Evolutionary conservation across 208 protist genomes (phyloP).

Genomic region (Lotmaria passim): DNA sequence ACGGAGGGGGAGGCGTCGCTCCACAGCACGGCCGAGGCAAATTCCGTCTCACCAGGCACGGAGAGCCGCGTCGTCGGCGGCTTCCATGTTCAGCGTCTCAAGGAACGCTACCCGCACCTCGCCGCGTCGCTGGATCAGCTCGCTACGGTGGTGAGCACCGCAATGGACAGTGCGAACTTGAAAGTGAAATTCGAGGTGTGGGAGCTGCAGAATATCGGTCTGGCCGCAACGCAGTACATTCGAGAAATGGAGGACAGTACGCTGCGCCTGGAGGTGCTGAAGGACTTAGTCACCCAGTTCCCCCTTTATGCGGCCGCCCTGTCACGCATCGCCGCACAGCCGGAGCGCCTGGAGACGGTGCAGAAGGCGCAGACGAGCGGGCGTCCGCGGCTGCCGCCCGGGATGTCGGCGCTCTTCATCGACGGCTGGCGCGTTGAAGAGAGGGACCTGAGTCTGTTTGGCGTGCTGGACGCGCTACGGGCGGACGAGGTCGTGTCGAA

Average conservation of each 20-base stretch:
- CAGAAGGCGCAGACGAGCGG: conserved; percentile 23
- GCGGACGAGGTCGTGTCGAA: conserved; percentile 39
- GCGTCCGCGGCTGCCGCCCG: conserved; percentile 19
- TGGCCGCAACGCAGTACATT: conserved; percentile 61
- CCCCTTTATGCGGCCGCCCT: conserved; percentile 75
- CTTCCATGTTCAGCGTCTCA: conserved; percentile 43
- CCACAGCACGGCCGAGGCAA: not conserved
- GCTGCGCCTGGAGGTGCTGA: conserved; percentile 62
- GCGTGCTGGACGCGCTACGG: conserved; percentile 50
- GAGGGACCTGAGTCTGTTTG: conserved; percentile 48
- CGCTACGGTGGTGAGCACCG: conserved; percentile 36
- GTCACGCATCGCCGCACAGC: conserved; percentile 20
- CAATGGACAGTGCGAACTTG: conserved; percentile 36
- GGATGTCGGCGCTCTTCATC: conserved; percentile 43
- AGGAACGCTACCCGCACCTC: conserved; percentile 44
- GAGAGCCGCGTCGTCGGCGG: conserved; percentile 37
- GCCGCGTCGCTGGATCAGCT: conserved; percentile 45
- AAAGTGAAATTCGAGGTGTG: conserved; percentile 74
- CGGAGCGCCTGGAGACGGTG: conserved; percentile 23
- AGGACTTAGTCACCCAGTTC: conserved; percentile 88
- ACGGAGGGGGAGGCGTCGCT: not conserved
- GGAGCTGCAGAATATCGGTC: conserved; percentile 72
- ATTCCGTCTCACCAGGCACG: not conserved
- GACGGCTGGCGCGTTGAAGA: conserved; percentile 47
- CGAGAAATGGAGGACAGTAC: conserved; percentile 44